A percentile compares a stretch with the other conserved stretches of the same genome.
These are phyloP conservation scores for Clarkia xantiana DNA, from an alignment of 345 rosid genomes.

Conservation along the genomic window DNA sequence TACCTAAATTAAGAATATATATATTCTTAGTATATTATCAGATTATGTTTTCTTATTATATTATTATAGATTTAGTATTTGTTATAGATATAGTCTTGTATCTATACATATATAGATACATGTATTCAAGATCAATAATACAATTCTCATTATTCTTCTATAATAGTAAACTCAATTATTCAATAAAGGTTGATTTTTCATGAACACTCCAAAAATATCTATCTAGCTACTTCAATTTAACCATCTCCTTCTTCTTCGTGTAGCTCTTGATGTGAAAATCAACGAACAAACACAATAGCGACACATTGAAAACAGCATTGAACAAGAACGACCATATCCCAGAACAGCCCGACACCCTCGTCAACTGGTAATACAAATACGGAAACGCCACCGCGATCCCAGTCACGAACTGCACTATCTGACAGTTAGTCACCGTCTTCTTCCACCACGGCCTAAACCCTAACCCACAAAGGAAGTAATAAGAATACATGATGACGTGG, in stretches of 20 bases:
- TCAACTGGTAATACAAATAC: slow-evolving; percentile 33
- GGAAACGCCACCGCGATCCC: slow-evolving; percentile 25
- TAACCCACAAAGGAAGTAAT: slow-evolving; percentile 29
- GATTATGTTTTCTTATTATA: no score
- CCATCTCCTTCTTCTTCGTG: slow-evolving; percentile 1
- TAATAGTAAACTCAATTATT: no score
- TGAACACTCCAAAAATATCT: no score
- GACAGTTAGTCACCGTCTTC: slow-evolving; percentile 42
- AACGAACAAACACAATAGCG: slow-evolving; percentile 33
- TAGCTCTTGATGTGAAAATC: slow-evolving; percentile 40
- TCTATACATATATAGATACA: no score
- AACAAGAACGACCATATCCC: slow-evolving; percentile 48
- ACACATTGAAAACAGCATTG: slow-evolving; percentile 30
- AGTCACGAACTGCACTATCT: slow-evolving; percentile 41
- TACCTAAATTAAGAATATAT: no score
- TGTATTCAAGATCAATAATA: no score
- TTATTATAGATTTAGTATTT: no score
- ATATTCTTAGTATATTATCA: no score
- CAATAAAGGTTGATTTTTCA: no score
- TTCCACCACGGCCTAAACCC: slow-evolving; percentile 57
- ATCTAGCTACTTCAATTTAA: no score
- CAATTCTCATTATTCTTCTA: no score
- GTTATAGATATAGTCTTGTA: no score
- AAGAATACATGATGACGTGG: slow-evolving; percentile 49
- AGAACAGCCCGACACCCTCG: slow-evolving; percentile 30